phyloP scores from a whole-genome alignment of 768 basidiomycete species.

The Neoboletus magnificus region DNA sequence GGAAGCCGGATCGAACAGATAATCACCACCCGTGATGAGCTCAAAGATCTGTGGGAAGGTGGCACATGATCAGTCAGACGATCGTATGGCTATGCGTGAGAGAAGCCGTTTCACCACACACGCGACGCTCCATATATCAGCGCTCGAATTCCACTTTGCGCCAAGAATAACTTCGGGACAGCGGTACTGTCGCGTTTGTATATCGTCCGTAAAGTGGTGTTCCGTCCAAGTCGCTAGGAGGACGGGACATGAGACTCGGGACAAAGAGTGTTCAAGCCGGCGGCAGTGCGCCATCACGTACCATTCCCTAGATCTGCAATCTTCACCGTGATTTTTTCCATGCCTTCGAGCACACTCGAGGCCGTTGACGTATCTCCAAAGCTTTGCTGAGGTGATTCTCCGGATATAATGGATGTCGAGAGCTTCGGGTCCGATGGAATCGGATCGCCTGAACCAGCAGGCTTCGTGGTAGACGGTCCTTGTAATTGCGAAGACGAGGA shows the following conservation, averaged over 20 bases:
- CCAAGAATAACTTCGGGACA: constrained; percentile 98
- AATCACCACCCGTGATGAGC: constrained; percentile 93
- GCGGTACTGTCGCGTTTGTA: constrained; percentile 95
- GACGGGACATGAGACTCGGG: background rate
- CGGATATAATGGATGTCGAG: constrained; percentile 27
- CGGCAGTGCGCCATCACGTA: constrained; percentile 31
- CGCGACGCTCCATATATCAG: constrained; percentile 95
- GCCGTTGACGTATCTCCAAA: constrained; percentile 24
- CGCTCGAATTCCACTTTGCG: constrained; percentile 92
- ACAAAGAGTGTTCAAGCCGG: background rate
- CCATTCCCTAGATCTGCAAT: constrained; percentile 98
- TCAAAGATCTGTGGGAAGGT: constrained; percentile 71
- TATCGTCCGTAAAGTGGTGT: constrained; percentile 98
- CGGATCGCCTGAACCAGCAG: constrained; percentile 22
- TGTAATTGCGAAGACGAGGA: constrained; percentile 28
- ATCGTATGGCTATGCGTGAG: background rate
- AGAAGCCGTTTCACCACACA: constrained; percentile 66
- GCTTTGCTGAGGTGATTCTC: constrained; percentile 28
- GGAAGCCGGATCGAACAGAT: constrained; percentile 95
- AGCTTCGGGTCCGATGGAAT: constrained; percentile 19
- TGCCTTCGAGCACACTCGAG: constrained; percentile 34
- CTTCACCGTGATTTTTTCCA: constrained; percentile 90
- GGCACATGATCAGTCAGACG: background rate
- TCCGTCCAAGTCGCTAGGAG: constrained; percentile 74
- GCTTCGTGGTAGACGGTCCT: constrained; percentile 19